phyloP scores from a whole-genome alignment of 148 eudicot species.

The Cornus suecica region DNA sequence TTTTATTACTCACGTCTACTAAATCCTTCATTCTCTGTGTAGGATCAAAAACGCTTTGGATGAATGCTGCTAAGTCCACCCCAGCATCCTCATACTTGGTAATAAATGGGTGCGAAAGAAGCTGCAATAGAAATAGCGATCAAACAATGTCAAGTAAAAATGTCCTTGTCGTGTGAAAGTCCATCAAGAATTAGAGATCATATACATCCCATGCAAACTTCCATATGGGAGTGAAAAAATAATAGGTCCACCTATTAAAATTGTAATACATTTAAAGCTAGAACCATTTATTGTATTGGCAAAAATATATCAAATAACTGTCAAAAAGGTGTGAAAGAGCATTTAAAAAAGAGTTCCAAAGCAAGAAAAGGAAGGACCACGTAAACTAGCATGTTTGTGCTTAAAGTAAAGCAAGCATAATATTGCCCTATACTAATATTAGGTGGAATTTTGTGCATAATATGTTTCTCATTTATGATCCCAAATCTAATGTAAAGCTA shows the following conservation, averaged over 20 bases:
- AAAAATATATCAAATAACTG: not conserved
- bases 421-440: too few species aligned
- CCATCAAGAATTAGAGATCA: not conserved
- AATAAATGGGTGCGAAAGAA: conserved; percentile 86
- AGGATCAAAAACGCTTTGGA: conserved; percentile 76
- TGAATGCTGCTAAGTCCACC: conserved; percentile 72
- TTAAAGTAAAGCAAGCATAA: not conserved
- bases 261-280: not conserved
- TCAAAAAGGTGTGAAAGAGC: not conserved
- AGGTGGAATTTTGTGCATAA: not conserved
- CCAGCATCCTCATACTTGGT: conserved; percentile 56
- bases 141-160: not conserved
- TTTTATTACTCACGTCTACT: conserved; percentile 67
- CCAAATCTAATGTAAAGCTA: not conserved
- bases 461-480: not conserved
- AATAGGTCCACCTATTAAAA: not conserved
- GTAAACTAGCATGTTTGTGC: not conserved
- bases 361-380: not conserved
- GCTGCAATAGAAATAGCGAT: conserved; percentile 41
- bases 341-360: too few species aligned
- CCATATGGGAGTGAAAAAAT: not conserved
- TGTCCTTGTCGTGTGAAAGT: not conserved
- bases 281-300: not conserved
- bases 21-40: conserved; percentile 84
- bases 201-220: not conserved